A percentile compares a stretch with the other conserved stretches of the same genome.
These are phyloP conservation scores for Termitomyces sp. DNA, from an alignment of 768 basidiomycete species.

Conservation along the genomic window DNA sequence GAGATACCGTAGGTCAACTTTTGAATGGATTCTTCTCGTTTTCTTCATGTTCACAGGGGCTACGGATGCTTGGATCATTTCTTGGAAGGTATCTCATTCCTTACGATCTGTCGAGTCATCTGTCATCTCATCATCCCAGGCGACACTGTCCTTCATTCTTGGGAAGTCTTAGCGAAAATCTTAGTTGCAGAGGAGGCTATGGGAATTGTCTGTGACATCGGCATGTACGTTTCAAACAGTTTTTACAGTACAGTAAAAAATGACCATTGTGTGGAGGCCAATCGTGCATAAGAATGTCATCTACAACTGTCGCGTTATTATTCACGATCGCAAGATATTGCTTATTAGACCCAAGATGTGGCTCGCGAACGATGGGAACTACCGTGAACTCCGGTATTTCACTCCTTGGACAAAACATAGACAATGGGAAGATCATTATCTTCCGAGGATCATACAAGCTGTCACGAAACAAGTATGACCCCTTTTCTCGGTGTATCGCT, in stretches of 20 bases:
- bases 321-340: conserved; percentile 81
- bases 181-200: conserved; percentile 71
- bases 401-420: conserved; percentile 93
- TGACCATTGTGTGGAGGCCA: conserved; percentile 58
- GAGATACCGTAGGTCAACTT: conserved; percentile 74
- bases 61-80: conserved; percentile 99
- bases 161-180: conserved; percentile 95
- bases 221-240: conserved; percentile 62
- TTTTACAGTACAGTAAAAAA: background rate
- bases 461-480: conserved; percentile 79
- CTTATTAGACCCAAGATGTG: conserved; percentile 99
- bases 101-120: background rate
- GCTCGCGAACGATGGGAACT: conserved; percentile 98
- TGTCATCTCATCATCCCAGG: conserved; percentile 43
- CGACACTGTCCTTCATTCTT: conserved; percentile 94
- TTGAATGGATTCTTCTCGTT: background rate
- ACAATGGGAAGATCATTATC: conserved; percentile 86
- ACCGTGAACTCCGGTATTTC: conserved; percentile 86
- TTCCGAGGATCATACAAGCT: conserved; percentile 85
- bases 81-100: conserved; percentile 67
- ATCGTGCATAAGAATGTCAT: conserved; percentile 97
- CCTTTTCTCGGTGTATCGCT: background rate
- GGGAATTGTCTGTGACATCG: conserved; percentile 94
- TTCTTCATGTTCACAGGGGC: conserved; percentile 49
- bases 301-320: conserved; percentile 93